phyloP scores from a whole-genome alignment of 225 moss, liverwort and hornwort genomes.

The Physcomitrium patens region DNA sequence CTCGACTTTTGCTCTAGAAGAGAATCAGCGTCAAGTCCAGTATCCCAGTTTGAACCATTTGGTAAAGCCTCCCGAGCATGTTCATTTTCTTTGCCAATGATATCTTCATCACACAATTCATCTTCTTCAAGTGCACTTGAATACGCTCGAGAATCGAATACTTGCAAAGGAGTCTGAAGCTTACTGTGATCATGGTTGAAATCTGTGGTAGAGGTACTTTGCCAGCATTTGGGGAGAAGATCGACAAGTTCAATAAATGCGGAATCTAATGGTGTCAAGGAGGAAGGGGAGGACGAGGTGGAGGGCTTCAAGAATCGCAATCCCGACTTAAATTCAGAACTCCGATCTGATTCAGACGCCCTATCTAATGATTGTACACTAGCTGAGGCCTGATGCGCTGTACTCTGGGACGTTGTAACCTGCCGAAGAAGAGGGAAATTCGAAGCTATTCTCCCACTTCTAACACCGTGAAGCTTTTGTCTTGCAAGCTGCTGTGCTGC shows the following conservation, averaged over 20 bases:
- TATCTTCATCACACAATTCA: constrained; percentile 32
- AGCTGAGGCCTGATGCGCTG: constrained; percentile 32
- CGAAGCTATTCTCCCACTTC: constrained; percentile 21
- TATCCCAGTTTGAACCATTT: neutral
- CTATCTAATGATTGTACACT: constrained; percentile 33
- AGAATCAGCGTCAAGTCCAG: constrained; percentile 14
- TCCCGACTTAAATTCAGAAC: constrained; percentile 36
- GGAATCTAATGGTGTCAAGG: constrained; percentile 44
- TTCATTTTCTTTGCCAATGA: constrained; percentile 6
- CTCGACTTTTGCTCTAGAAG: constrained; percentile 28
- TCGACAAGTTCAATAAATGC: constrained; percentile 55
- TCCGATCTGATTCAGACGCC: constrained; percentile 24
- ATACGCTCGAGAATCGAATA: constrained; percentile 20
- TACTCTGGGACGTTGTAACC: constrained; percentile 41
- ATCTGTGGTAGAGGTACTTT: constrained; percentile 20
- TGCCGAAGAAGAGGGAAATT: constrained; percentile 39
- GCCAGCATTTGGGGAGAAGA: constrained; percentile 52
- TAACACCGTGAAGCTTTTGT: constrained; percentile 42
- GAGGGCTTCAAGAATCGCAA: constrained; percentile 32
- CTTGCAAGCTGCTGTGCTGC: constrained; percentile 50
- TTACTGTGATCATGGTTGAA: constrained; percentile 39
- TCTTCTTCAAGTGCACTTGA: constrained; percentile 28
- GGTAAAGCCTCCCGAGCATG: neutral
- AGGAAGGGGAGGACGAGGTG: constrained; percentile 25
- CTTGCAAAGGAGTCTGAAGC: constrained; percentile 24